These are phyloP conservation scores for Microbotryomycetes sp. DNA, from an alignment of 1,284 basidiomycete genomes.

Conservation along the genomic window DNA sequence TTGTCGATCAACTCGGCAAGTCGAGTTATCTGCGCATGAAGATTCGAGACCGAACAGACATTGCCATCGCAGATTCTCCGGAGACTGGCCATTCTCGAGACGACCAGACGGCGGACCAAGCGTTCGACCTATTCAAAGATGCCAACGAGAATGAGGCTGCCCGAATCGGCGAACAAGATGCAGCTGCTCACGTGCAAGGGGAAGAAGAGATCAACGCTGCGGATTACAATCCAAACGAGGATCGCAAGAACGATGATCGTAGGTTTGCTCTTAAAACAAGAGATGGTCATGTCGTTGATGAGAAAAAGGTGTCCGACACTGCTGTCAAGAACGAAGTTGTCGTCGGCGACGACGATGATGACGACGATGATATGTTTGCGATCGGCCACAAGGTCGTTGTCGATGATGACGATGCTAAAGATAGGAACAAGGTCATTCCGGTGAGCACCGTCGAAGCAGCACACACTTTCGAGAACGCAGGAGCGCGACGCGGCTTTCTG, in stretches of 20 bases:
- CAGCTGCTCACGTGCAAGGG: slow-evolving; percentile 41
- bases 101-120: background rate
- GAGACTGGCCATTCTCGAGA: too few species aligned
- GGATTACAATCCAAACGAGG: slow-evolving; percentile 84
- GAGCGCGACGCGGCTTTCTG: background rate
- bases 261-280: slow-evolving; percentile 40
- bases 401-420: background rate
- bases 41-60: background rate
- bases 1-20: too few species aligned
- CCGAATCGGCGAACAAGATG: slow-evolving; percentile 1
- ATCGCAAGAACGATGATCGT: slow-evolving; percentile 69
- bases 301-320: slow-evolving; percentile 49
- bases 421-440: slow-evolving; percentile 22
- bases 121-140: slow-evolving; percentile 14
- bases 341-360: slow-evolving; percentile 58
- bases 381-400: slow-evolving; percentile 50
- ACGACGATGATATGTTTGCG: slow-evolving; percentile 86
- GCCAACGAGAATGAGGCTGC: background rate
- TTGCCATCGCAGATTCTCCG: background rate
- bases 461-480: background rate
- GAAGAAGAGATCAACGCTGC: slow-evolving; percentile 69
- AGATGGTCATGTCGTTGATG: slow-evolving; percentile 42
- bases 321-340: slow-evolving; percentile 51
- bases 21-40: background rate
- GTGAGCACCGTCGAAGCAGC: slow-evolving; percentile 2